Evolutionary conservation across 805 yeast species (phyloP).

Genomic region (Myxozyma geophila): DNA sequence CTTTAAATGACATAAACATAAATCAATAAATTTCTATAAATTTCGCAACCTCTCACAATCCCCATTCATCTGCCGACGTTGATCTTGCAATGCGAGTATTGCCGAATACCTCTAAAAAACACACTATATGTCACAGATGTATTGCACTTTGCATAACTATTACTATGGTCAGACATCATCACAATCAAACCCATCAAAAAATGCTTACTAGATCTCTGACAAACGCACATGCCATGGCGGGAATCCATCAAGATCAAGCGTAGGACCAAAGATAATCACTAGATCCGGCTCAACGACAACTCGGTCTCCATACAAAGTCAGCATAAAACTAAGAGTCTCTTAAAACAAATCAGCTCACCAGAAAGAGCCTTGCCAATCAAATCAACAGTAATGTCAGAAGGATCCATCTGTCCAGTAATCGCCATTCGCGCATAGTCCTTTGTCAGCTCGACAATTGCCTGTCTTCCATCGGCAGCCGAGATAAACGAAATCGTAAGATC

Average conservation of each 20-base stretch:
- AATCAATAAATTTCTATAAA: neutral
- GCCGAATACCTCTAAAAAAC: constrained; percentile 57
- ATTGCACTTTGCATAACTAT: constrained; percentile 34
- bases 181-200: neutral
- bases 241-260: constrained; percentile 85
- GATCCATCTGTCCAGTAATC: constrained; percentile 57
- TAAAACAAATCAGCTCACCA: constrained; percentile 47
- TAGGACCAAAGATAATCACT: constrained; percentile 81
- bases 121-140: constrained; percentile 43
- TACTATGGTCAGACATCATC: neutral
- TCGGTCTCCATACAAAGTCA: constrained; percentile 50
- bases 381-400: constrained; percentile 72
- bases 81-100: constrained; percentile 76
- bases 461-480: constrained; percentile 82
- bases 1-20: neutral
- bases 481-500: constrained; percentile 70
- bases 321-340: neutral
- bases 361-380: constrained; percentile 58
- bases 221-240: constrained; percentile 98
- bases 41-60: neutral
- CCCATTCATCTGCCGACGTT: constrained; percentile 77
- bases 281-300: constrained; percentile 95
- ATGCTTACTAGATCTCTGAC: constrained; percentile 64
- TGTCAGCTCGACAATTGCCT: constrained; percentile 85
- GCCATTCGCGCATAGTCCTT: constrained; percentile 82